Conservation (phyloP, 768 basidiomycete genomes). For the Obba rivulosa region DNA sequence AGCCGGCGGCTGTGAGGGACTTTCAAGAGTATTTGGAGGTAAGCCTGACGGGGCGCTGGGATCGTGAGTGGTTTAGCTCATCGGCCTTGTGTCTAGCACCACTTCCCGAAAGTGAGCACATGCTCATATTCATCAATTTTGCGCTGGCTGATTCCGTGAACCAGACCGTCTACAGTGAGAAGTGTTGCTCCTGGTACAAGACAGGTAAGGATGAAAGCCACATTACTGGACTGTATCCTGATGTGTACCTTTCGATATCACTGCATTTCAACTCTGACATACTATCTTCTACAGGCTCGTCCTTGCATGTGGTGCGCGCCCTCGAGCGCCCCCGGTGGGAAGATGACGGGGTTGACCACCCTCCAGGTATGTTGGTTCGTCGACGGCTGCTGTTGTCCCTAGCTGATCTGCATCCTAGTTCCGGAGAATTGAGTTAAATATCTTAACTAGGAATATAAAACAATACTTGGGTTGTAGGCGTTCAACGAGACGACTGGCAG, state of each 20-base stretch:
- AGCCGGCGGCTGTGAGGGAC: constrained; percentile 53
- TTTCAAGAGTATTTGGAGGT: constrained; percentile 58
- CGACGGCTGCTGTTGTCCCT: too few species aligned
- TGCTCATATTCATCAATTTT: background rate
- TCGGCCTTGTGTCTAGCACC: constrained; percentile 31
- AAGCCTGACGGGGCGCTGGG: constrained; percentile 6
- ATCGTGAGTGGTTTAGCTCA: background rate
- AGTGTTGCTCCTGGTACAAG: constrained; percentile 63
- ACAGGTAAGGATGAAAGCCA: constrained; percentile 52
- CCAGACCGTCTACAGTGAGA: constrained; percentile 52
- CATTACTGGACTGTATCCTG: constrained; percentile 56
- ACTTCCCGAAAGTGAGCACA: constrained; percentile 36
- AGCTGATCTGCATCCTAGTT: too few species aligned
- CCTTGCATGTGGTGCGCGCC: constrained; percentile 42
- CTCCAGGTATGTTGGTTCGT: constrained; percentile 38
- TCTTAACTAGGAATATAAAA: too few species aligned
- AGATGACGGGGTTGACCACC: constrained; percentile 35
- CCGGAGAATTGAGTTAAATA: too few species aligned
- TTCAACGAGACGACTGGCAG: too few species aligned
- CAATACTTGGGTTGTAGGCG: too few species aligned
- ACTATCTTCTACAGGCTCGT: constrained; percentile 34
- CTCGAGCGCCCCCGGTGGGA: constrained; percentile 58
- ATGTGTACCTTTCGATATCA: constrained; percentile 22
- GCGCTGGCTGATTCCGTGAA: background rate
- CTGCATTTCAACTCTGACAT: too few species aligned